Evolutionary conservation across 2,329 filamentous ascomycete species (phyloP).

Genomic region (Ceratocystis colombiana): DNA sequence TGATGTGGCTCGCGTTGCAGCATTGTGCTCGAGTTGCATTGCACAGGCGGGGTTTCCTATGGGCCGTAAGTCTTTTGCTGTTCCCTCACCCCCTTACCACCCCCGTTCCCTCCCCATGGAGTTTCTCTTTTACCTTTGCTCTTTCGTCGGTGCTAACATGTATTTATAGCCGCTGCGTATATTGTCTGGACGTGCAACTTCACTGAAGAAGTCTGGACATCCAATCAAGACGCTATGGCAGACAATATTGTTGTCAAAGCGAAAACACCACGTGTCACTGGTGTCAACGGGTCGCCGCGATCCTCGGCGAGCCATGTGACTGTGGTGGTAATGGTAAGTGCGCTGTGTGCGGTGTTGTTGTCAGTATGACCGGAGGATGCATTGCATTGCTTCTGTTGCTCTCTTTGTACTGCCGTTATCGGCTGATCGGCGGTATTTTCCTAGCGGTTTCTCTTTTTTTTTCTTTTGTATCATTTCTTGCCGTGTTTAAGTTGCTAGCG

Average conservation of each 20-base stretch:
- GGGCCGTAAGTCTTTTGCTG: conserved; percentile 31
- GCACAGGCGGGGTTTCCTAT: conserved; percentile 30
- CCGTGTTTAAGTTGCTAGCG: not conserved
- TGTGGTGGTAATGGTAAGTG: not conserved
- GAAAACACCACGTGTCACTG: conserved; percentile 28
- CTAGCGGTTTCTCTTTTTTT: not conserved
- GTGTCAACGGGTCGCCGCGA: conserved; percentile 23
- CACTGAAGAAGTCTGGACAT: conserved; percentile 29
- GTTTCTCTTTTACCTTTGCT: not conserved
- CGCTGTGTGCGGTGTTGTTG: not conserved
- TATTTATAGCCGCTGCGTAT: conserved; percentile 31
- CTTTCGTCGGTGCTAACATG: not conserved
- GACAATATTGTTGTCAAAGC: conserved; percentile 33
- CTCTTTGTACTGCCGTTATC: not conserved
- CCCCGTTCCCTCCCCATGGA: not conserved
- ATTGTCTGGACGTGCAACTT: conserved; percentile 35
- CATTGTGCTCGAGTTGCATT: conserved; percentile 36
- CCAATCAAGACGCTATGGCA: conserved; percentile 31
- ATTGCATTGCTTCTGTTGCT: not conserved
- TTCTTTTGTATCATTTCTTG: not conserved
- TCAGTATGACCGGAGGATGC: not conserved
- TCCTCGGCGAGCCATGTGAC: not conserved
- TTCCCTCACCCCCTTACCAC: not conserved
- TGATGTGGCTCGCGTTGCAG: conserved; percentile 34
- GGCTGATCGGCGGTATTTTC: not conserved